phyloP scores from a whole-genome alignment of 495 filamentous ascomycete species.

The Penicillium odoratum region DNA sequence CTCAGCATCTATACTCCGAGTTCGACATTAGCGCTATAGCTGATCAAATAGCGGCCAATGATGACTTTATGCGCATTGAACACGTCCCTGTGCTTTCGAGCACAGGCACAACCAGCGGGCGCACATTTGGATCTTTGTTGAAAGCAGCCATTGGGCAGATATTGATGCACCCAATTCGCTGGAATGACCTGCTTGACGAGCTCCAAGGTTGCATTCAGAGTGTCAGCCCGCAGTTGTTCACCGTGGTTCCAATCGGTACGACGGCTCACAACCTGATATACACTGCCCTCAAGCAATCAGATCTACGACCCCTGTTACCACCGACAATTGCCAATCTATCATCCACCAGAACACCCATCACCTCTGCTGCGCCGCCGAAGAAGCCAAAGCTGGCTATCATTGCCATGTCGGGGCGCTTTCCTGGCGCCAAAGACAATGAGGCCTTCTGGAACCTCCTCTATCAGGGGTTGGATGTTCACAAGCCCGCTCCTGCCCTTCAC shows the following conservation, averaged over 20 bases:
- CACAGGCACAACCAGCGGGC: background rate
- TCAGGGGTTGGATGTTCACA: too few species aligned
- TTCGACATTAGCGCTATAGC: background rate
- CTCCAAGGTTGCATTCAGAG: background rate
- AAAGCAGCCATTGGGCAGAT: background rate
- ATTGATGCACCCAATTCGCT: background rate
- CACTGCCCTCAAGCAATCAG: background rate
- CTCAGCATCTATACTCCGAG: background rate
- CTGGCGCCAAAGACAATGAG: background rate
- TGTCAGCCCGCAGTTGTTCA: too few species aligned
- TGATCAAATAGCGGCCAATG: background rate
- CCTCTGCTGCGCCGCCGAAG: too few species aligned
- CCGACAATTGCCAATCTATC: background rate
- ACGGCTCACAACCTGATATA: background rate
- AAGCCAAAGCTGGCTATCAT: background rate
- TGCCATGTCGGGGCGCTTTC: background rate
- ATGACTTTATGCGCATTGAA: too few species aligned
- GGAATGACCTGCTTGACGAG: background rate
- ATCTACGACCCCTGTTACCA: background rate
- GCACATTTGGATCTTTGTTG: background rate
- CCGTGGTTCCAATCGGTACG: background rate
- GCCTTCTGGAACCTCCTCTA: too few species aligned
- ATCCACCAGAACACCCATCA: too few species aligned
- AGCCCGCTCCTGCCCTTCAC: too few species aligned
- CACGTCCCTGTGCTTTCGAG: background rate